Base-by-base conservation (phyloP, 2,329 filamentous ascomycete species). In the Phaeosphaeriaceae sp. region DNA sequence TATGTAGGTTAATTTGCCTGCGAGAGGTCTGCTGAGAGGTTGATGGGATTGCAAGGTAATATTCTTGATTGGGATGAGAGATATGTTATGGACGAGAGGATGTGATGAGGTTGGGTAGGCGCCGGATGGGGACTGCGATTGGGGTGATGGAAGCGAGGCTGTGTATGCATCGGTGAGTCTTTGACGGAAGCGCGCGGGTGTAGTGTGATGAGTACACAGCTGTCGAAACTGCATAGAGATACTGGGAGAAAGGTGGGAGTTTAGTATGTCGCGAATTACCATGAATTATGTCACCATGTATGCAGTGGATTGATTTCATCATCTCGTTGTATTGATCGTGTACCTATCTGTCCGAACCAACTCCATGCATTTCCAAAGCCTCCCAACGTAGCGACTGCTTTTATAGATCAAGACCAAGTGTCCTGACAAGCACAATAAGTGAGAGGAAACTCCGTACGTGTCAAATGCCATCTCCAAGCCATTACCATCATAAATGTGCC, bases 381-480 rank as follows among this genome's bases (percentile, higher is more conserved):
- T 10, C 36, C 15, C 48, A 19, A 31, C 21, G 24, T 24, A 7
- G 40, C 33, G 17, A 21, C 48, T 50, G 42, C 33, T 53, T 22
- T 24, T 47, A 17, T 7, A 19, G 42, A 46, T 25, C 11, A 7
- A 31, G 9, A 44, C 42, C 13, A 44, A n/a, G 11, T 44, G 20
- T 33, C 21, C 42, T 17, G 22, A 10, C 33, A 45, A 48, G 54
- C 36, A 44, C 51, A 56, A 45, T 45, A 36, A 54, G 46, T 15
- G 53, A 44, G 13, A 54, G 40, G 56, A 53, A 46, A 36, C 11
- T 13, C 15, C 21, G 13, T n/a, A 24, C 21, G 22, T 41, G n/a
- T 11, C 13, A 50, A 52, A 57, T 48, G 46, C 55, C 58, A 59
- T 60, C 61, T 57, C 54, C 57, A 48, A 54, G 36, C 54, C 53